Percentiles rank a stretch among this genome's conserved stretches.
Evolutionary conservation across 345 rosid genomes (phyloP).

Genomic region (Clarkia xantiana): DNA sequence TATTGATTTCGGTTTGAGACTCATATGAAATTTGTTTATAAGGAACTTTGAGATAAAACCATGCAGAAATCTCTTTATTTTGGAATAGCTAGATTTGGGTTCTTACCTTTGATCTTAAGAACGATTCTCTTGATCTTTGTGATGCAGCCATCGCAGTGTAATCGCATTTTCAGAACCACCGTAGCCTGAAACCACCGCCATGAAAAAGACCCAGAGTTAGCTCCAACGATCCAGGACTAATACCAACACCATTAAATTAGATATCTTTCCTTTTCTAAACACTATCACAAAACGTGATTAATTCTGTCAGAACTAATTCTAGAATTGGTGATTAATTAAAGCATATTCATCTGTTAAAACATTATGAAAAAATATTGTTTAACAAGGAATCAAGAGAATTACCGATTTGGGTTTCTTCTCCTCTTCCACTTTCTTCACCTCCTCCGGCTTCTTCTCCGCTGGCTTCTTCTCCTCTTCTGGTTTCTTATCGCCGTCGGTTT

Average conservation of each 20-base stretch:
- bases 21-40: not conserved
- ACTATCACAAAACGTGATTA: too few relatives aligned
- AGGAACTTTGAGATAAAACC: too few relatives aligned
- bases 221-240: not conserved
- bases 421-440: slow-evolving; percentile 18
- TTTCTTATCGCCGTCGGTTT: slow-evolving; percentile 21
- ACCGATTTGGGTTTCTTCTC: slow-evolving; percentile 25
- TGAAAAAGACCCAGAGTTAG: slow-evolving; percentile 3
- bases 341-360: too few relatives aligned
- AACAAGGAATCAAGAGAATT: not conserved
- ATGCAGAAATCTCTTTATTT: too few relatives aligned
- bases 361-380: not conserved
- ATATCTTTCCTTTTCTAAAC: too few relatives aligned
- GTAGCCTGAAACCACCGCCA: slow-evolving; percentile 27
- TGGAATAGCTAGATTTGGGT: not conserved
- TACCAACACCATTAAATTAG: not conserved
- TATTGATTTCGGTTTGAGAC: not conserved
- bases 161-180: slow-evolving; percentile 39
- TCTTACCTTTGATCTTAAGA: slow-evolving; percentile 29
- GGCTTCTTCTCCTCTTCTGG: slow-evolving; percentile 18
- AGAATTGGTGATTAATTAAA: too few relatives aligned
- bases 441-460: slow-evolving; percentile 19
- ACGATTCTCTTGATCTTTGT: slow-evolving; percentile 37
- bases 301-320: not conserved
- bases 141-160: slow-evolving; percentile 71